Percentiles rank a stretch among this genome's conserved stretches.
Conservation (phyloP, 495 filamentous ascomycete species). For the Penicillium canariense region DNA sequence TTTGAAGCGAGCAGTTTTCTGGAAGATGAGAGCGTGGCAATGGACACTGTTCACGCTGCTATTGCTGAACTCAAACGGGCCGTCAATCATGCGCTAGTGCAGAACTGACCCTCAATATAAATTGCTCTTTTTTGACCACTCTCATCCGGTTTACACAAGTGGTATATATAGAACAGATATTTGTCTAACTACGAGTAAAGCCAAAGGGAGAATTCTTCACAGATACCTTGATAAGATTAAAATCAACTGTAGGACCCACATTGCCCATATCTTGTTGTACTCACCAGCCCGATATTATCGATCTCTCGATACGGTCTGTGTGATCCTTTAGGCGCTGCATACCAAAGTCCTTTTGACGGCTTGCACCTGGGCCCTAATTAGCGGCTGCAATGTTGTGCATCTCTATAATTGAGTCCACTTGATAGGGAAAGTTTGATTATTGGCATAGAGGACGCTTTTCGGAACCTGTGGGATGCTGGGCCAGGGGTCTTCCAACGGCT, state of each 20-base stretch:
- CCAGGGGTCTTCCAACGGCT: constrained; percentile 50
- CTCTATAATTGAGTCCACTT: neutral
- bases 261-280: too few relatives aligned
- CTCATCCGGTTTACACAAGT: too few relatives aligned
- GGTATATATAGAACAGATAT: too few relatives aligned
- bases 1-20: neutral
- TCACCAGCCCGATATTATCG: too few relatives aligned
- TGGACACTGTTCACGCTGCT: neutral
- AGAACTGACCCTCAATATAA: neutral
- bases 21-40: neutral
- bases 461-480: constrained; percentile 47
- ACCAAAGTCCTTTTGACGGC: constrained; percentile 46
- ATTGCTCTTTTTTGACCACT: too few relatives aligned
- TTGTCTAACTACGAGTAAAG: too few relatives aligned
- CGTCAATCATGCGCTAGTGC: neutral
- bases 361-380: constrained; percentile 52
- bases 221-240: too few relatives aligned
- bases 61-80: neutral
- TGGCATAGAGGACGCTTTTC: constrained; percentile 25
- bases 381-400: constrained; percentile 44
- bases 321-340: constrained; percentile 45
- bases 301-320: constrained; percentile 52
- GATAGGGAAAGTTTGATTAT: constrained; percentile 31
- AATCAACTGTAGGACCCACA: too few relatives aligned
- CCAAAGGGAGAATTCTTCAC: too few relatives aligned